These are phyloP conservation scores for Penicillium sumatraense DNA, from an alignment of 2,329 filamentous ascomycete genomes.

Conservation along the genomic window DNA sequence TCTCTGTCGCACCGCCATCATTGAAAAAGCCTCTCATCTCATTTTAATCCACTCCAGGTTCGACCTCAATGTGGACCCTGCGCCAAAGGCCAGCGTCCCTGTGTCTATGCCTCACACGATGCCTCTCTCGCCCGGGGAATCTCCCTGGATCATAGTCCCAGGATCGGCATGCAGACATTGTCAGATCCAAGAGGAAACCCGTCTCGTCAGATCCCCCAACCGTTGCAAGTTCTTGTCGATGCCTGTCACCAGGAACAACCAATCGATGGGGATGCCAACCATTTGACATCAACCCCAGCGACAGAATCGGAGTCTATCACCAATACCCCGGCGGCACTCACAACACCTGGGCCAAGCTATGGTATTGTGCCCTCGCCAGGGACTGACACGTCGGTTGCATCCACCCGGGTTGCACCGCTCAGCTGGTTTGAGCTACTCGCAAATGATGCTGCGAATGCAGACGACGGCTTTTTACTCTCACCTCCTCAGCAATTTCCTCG, in stretches of 20 bases:
- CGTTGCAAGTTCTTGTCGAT: conserved; percentile 25
- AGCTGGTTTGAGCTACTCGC: conserved; percentile 52
- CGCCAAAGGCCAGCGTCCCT: conserved; percentile 31
- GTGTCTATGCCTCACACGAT: conserved; percentile 22
- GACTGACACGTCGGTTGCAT: conserved; percentile 39
- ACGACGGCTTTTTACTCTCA: conserved; percentile 30
- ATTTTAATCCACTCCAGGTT: conserved; percentile 12
- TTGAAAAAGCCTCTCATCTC: not conserved
- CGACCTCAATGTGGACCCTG: conserved; percentile 34
- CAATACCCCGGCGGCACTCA: conserved; percentile 9
- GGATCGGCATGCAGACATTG: not conserved
- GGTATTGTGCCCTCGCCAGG: conserved; percentile 27
- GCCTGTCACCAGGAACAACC: conserved; percentile 26
- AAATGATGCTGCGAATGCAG: conserved; percentile 48
- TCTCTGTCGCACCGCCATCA: not conserved
- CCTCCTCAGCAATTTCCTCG: conserved; percentile 14
- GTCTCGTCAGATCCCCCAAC: conserved; percentile 14
- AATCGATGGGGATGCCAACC: conserved; percentile 2
- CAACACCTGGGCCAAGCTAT: conserved; percentile 10
- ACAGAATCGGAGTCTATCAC: not conserved
- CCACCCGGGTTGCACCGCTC: conserved; percentile 49
- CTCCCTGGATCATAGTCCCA: not conserved
- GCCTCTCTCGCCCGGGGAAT: not conserved
- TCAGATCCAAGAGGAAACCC: not conserved
- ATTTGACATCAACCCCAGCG: not conserved